Base-by-base conservation (phyloP, 768 basidiomycete species). In the Galerina marginata region DNA sequence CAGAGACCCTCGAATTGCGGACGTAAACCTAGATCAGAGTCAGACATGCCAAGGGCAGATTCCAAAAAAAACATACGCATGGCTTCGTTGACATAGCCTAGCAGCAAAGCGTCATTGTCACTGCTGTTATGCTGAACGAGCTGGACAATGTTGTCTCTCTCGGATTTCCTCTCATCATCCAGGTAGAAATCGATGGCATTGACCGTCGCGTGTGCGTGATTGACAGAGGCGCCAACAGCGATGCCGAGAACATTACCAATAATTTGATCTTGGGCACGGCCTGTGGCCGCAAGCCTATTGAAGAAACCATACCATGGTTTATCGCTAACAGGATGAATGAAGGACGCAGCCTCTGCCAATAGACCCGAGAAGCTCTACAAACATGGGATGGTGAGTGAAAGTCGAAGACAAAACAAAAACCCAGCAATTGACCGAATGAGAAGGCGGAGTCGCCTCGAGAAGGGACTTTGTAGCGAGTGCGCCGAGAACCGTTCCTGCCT, bases 111-210 rank as follows among this genome's bases (percentile, higher is more conserved):
- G 6, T 66, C 68, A 54, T 75, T 77, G 25, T 69, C 62, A 1
- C 61, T 42, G 54, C 77, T 77, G 4, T 67, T 67, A 38, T 68
- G 67, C 33, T 72, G 63, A 6, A 74, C 69, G 0, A 84, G 71
- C 45, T 71, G 61, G 37, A 77, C 42, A 33, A 85, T 79, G 33
- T 78, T 75, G 2, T 68, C 73, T 9, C 75, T 69, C 55, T 85
- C 81, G 50, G 69, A 67, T 6, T 72, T 74, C 15, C 73, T 77
- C 20, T 67, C 69, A 44, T 80, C 79, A 29, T 79, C 79, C 14
- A 87, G 68, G 69, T 83, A 86, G 69, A 86, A 85, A 61, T 86
- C 79, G 48, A 87, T 69, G 25, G 84, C 77, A 43, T 83, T 74
- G 6, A 79, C 74, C 10, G 78, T 77, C 6, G 78, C 79, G 62